Percentiles rank a stretch among this genome's conserved stretches.
Conservation (phyloP, 805 yeast species). For the Nakazawaea siamensis region DNA sequence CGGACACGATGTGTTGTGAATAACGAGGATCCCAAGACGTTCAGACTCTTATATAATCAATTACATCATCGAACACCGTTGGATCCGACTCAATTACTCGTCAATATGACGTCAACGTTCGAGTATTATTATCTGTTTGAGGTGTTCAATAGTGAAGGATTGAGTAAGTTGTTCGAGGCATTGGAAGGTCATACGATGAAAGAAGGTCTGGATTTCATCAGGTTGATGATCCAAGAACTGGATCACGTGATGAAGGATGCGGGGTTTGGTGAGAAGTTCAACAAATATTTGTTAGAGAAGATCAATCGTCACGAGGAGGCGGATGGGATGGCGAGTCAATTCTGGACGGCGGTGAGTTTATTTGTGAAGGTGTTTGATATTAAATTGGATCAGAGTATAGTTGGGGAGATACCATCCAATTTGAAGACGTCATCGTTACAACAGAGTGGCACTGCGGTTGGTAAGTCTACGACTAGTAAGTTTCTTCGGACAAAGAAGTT, state of each 20-base stretch:
- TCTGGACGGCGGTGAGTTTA: too few species aligned
- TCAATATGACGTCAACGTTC: not conserved
- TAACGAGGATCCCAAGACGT: constrained; percentile 6
- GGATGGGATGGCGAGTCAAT: too few species aligned
- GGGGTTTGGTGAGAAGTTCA: constrained; percentile 2
- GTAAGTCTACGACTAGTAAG: too few species aligned
- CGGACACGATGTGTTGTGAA: constrained; percentile 1
- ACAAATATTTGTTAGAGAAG: constrained; percentile 6
- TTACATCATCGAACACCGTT: constrained; percentile 1
- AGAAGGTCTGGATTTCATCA: constrained; percentile 1
- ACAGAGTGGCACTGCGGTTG: too few species aligned
- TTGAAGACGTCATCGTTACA: too few species aligned
- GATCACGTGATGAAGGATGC: constrained; percentile 1
- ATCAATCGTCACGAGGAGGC: too few species aligned
- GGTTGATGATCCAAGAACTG: constrained; percentile 3
- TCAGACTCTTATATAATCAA: constrained; percentile 7
- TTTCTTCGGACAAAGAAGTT: constrained; percentile 6
- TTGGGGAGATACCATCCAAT: too few species aligned
- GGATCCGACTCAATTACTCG: constrained; percentile 3
- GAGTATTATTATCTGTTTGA: constrained; percentile 7
- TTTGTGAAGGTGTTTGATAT: too few species aligned
- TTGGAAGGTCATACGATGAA: not conserved
- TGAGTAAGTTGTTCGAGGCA: constrained; percentile 1
- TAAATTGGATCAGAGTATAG: too few species aligned
- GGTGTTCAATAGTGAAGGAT: constrained; percentile 7